phyloP scores from a whole-genome alignment of 257 asterid genomes.

The Solanum paucissectum region DNA sequence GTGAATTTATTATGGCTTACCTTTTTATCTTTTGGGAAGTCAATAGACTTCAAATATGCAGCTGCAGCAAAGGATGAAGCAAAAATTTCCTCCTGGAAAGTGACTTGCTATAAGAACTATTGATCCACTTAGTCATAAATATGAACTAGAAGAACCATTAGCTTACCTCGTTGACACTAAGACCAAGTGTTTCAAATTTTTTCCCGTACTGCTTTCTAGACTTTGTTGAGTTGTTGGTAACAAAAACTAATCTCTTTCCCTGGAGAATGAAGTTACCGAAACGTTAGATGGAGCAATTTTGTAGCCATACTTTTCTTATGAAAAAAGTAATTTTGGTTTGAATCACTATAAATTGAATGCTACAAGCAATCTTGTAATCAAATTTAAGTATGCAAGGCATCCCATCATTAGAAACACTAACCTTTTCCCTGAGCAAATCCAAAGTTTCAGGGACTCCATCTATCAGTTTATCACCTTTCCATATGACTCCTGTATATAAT shows the following conservation, averaged over 20 bases:
- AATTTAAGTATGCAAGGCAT: neutral
- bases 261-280: slow-evolving; percentile 19
- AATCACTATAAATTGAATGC: neutral
- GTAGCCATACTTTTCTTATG: neutral
- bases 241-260: slow-evolving; percentile 97
- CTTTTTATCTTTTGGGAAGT: slow-evolving; percentile 97
- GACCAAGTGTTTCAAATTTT: slow-evolving; percentile 93
- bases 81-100: slow-evolving; percentile 89
- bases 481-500: slow-evolving; percentile 65
- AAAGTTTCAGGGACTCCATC: slow-evolving; percentile 99
- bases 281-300: neutral
- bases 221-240: slow-evolving; percentile 97
- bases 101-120: slow-evolving; percentile 6
- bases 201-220: slow-evolving; percentile 95
- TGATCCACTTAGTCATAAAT: neutral
- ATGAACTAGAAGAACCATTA: neutral
- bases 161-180: slow-evolving; percentile 70
- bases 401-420: slow-evolving; percentile 10
- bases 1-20: slow-evolving; percentile 14
- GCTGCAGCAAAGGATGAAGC: slow-evolving; percentile 99
- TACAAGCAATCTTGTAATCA: neutral
- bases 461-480: slow-evolving; percentile 95
- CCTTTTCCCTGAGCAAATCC: slow-evolving; percentile 91
- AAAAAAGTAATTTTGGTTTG: neutral
- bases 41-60: slow-evolving; percentile 87